These are phyloP conservation scores for Entomortierella parvispora DNA, from an alignment of 192 early-diverging fungal genomes.

Conservation along the genomic window DNA sequence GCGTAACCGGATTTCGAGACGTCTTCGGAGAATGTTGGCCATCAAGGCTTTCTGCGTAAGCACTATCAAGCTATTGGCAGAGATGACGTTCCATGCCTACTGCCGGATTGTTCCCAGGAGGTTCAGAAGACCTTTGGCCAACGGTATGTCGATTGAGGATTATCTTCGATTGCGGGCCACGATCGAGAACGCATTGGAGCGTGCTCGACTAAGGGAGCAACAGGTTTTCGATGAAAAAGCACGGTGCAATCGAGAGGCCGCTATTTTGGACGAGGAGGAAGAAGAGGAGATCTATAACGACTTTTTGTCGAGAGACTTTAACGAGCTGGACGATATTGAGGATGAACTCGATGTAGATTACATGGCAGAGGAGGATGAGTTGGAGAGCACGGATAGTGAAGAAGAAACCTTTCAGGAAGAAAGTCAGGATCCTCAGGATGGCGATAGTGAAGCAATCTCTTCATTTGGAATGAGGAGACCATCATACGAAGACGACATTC, in stretches of 20 bases:
- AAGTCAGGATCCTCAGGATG: background rate
- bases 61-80: slow-evolving; percentile 15
- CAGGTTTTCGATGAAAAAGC: background rate
- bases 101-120: slow-evolving; percentile 30
- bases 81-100: slow-evolving; percentile 11
- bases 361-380: slow-evolving; percentile 1
- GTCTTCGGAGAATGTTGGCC: slow-evolving; percentile 25
- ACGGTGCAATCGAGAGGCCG: slow-evolving; percentile 1
- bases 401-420: slow-evolving; percentile 1
- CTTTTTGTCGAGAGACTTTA: slow-evolving; percentile 36
- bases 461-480: slow-evolving; percentile 28
- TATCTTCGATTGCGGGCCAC: slow-evolving; percentile 27
- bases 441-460: background rate
- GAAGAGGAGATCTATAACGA: slow-evolving; percentile 38
- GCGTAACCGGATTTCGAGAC: slow-evolving; percentile 27
- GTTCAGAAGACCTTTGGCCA: slow-evolving; percentile 6
- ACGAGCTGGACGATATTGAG: slow-evolving; percentile 27
- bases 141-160: slow-evolving; percentile 27
- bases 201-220: slow-evolving; percentile 11
- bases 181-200: slow-evolving; percentile 27
- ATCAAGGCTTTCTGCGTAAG: slow-evolving; percentile 44
- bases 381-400: slow-evolving; percentile 12
- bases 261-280: slow-evolving; percentile 26
- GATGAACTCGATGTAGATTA: slow-evolving; percentile 32
- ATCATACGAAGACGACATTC: background rate